phyloP scores from a whole-genome alignment of 495 filamentous ascomycete species.

The Tuber indicum region DNA sequence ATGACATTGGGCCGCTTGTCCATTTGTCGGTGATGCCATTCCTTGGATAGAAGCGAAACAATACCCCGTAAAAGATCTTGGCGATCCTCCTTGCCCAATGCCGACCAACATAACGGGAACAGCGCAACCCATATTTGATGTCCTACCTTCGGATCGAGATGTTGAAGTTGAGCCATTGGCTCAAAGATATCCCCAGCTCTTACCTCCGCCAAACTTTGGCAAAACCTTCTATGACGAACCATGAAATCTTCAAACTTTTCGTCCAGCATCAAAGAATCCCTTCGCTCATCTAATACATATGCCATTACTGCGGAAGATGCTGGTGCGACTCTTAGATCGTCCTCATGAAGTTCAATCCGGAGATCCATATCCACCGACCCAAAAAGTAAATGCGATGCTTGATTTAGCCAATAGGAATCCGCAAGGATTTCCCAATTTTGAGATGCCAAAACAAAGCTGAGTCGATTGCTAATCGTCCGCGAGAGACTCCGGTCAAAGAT shows the following conservation, averaged over 20 bases:
- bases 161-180: constrained; percentile 89
- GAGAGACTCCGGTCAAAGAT: constrained; percentile 91
- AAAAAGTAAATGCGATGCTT: constrained; percentile 84
- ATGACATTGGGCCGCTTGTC: constrained; percentile 93
- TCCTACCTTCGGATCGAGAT: constrained; percentile 70
- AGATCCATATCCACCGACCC: constrained; percentile 82
- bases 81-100: constrained; percentile 76
- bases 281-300: constrained; percentile 61
- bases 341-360: constrained; percentile 63
- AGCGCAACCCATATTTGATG: constrained; percentile 83
- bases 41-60: constrained; percentile 78
- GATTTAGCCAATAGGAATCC: constrained; percentile 93
- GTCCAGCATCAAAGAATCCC: constrained; percentile 67
- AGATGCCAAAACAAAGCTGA: constrained; percentile 80
- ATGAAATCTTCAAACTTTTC: constrained; percentile 76
- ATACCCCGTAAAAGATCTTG: constrained; percentile 85
- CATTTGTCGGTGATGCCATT: constrained; percentile 88
- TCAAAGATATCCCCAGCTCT: constrained; percentile 80
- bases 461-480: constrained; percentile 72
- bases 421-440: constrained; percentile 96
- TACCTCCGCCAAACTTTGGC: constrained; percentile 72
- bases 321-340: constrained; percentile 74
- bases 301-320: constrained; percentile 62
- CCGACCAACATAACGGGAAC: constrained; percentile 91
- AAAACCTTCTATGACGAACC: constrained; percentile 68